Percentiles rank a stretch among this genome's conserved stretches.
Conservation (phyloP, 129 eudicot species). For the Artemisia tridentata region DNA sequence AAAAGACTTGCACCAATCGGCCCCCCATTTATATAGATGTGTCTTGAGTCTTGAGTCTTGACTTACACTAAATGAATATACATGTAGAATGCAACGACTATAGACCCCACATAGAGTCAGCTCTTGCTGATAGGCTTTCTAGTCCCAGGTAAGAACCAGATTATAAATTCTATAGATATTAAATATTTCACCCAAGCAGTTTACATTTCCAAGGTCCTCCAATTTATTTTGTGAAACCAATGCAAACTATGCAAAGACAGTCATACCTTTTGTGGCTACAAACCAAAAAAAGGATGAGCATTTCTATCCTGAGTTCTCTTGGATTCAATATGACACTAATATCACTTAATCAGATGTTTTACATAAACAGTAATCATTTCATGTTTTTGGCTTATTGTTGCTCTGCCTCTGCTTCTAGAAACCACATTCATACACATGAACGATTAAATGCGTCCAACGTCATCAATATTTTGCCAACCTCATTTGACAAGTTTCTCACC, state of each 20-base stretch:
- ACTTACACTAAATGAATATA: background rate
- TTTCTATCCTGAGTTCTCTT: background rate
- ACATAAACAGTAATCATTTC: background rate
- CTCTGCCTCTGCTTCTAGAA: too few species aligned
- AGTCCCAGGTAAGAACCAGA: too few species aligned
- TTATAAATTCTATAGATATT: too few species aligned
- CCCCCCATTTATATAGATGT: slow-evolving; percentile 3
- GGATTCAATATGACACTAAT: slow-evolving; percentile 16
- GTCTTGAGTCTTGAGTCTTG: too few species aligned
- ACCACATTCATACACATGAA: too few species aligned
- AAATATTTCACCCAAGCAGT: too few species aligned
- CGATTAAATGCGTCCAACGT: too few species aligned
- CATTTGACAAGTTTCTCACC: too few species aligned
- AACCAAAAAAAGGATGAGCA: background rate
- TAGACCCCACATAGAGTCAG: too few species aligned
- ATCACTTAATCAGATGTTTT: slow-evolving; percentile 7
- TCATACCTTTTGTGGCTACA: background rate
- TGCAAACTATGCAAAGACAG: slow-evolving; percentile 2
- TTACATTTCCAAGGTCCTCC: too few species aligned
- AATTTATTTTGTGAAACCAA: background rate
- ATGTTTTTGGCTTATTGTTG: background rate
- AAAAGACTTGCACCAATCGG: background rate
- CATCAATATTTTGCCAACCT: too few species aligned
- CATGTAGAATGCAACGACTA: background rate
- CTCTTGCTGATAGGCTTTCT: too few species aligned